Base-by-base conservation (phyloP, 306 rosid species). In the Citrullus colocynthis region DNA sequence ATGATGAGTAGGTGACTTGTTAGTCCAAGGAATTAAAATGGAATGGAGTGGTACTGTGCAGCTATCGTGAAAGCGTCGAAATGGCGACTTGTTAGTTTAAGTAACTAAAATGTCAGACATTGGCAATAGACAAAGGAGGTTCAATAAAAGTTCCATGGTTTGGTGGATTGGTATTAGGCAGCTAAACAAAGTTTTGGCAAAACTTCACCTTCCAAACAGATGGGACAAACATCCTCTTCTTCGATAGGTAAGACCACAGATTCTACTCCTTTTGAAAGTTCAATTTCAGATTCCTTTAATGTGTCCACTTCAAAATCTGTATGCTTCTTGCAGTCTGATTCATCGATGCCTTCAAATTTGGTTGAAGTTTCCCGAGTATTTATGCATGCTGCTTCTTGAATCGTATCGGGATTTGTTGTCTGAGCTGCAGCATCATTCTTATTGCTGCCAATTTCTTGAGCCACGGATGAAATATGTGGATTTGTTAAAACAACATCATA, bases 161-260 rank as follows among this genome's bases (percentile, higher is more conserved):
- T 52, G 63, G 61, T 74, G 78, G 49, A 34, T 74, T 73, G 79
- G 64, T 39, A 60, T 6, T 18, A 75, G 20, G 56, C 70, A 78
- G 71, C 52, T 89, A 13, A 84, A 92, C 98, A 4, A 72, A 51
- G 59, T 49, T 49, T 72, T 49, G 9, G 24, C 41, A 49, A 72
- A 72, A 49, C 42, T 28, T 73, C 84, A 96, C 99, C 99, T 83
- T 96, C 99, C 88, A 96, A 91, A 88, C 99, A 96, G 82, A 87
- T 90, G 51, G 98, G 99, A 81, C 99, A 96, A 64, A 15, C 82
- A 79, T 93, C 98, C 84, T 91, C 98, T 81, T 96, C 98, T 79
- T 89, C 96, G 6, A 20, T 39, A 6, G 78, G 86, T 67, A 86
- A 78, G 82, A 28, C 79, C 74, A 81, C 61, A 80, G 93, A 76